Base-by-base conservation (phyloP, 495 filamentous ascomycete species). In the Penicillium cinerascens region DNA sequence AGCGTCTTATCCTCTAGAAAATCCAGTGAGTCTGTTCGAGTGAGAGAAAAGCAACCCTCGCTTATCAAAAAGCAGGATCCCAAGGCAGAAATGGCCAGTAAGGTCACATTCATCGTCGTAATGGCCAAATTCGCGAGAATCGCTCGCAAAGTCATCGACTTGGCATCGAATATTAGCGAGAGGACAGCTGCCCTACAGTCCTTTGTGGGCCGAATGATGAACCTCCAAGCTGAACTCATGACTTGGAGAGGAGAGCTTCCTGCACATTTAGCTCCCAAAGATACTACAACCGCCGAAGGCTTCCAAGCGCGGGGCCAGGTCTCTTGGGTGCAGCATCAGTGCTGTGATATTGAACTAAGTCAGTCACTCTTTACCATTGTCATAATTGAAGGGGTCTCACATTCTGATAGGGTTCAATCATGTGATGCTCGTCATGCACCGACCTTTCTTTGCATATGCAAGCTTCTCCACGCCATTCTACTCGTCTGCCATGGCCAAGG, bases 211-310 rank as follows among this genome's bases (percentile, higher is more conserved):
- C 47, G 53, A 3, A 25, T 56, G 25, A 56, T 56, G 53, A 56
- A 56, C 20, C 53, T 45, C 36, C 53, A 56, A 42, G 53, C 53
- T 18, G 53, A 56, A 36, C 47, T 56, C 6, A 56, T 56, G 53
- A 56, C 53, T 3, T 56, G 53, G 53, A 29, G 47, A 20, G 53
- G 42, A 15, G 47, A 56, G 4, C 47, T 56, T 11, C 47, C 53
- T 2, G 15, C n/a, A 2, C 53, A 56, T 42, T 26, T 56, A 9
- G 47, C 53, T 4, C 36, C 47, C 9, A 42, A 29, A 4, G 23
- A 51, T 22, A 42, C 20, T 8, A 9, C n/a, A 4, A 20, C 36
- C 4, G 29, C 9, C 8, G 38, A 17, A 13, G 25, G 23, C 9
- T 2, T 35, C 1, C 25, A 16, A 20, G 35, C 25, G 17, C 42